Evolutionary conservation across 2,329 filamentous ascomycete species (phyloP).

Genomic region (Aspergillus calidoustus): DNA sequence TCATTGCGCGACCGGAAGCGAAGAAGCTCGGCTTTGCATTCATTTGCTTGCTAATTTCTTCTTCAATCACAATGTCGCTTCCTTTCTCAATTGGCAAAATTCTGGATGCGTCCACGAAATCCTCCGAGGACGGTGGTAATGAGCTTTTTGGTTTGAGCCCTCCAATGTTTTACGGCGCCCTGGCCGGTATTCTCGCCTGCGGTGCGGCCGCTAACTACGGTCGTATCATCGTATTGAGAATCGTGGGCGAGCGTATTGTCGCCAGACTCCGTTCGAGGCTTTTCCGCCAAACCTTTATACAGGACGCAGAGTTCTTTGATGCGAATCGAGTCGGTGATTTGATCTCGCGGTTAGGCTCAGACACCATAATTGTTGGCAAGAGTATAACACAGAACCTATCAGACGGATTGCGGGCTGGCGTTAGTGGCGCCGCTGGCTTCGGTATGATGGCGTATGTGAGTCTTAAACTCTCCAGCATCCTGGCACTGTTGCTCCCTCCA

Average conservation of each 20-base stretch:
- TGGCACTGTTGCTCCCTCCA: slow-evolving; percentile 86
- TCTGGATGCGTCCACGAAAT: slow-evolving; percentile 84
- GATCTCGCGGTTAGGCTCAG: slow-evolving; percentile 92
- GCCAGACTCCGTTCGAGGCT: slow-evolving; percentile 85
- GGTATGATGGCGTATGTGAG: slow-evolving; percentile 96
- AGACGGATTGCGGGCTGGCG: slow-evolving; percentile 87
- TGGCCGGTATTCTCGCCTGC: slow-evolving; percentile 75
- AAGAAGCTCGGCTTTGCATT: slow-evolving; percentile 80
- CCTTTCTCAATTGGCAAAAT: slow-evolving; percentile 97
- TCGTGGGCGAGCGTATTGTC: slow-evolving; percentile 94
- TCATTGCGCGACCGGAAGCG: slow-evolving; percentile 84
- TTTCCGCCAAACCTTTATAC: slow-evolving; percentile 90
- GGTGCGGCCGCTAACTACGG: slow-evolving; percentile 93
- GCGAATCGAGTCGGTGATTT: slow-evolving; percentile 95
- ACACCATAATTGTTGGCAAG: slow-evolving; percentile 97
- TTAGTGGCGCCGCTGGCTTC: slow-evolving; percentile 89
- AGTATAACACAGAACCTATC: slow-evolving; percentile 98
- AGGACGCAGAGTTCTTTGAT: slow-evolving; percentile 98
- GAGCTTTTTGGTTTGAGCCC: slow-evolving; percentile 83
- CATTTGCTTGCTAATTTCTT: slow-evolving; percentile 83
- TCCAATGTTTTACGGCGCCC: slow-evolving; percentile 83
- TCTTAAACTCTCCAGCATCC: slow-evolving; percentile 82
- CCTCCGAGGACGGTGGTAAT: slow-evolving; percentile 63
- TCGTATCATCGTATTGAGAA: slow-evolving; percentile 87
- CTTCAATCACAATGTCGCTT: slow-evolving; percentile 91